Percentiles rank a stretch among this genome's conserved stretches.
phyloP scores from a whole-genome alignment of 495 filamentous ascomycete genomes.

The Talaromyces stipitatus region DNA sequence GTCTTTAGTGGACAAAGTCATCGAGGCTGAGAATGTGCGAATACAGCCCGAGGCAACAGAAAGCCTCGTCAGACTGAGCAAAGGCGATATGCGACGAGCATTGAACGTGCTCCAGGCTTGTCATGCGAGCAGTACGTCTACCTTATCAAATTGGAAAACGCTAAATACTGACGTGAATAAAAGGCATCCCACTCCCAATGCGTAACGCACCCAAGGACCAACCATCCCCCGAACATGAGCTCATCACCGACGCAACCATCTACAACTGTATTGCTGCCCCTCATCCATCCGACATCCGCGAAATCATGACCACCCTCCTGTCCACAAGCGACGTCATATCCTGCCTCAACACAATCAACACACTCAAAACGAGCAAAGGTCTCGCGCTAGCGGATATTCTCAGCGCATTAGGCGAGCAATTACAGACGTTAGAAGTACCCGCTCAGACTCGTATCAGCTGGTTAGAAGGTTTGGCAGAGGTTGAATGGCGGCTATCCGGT shows the following conservation, averaged over 20 bases:
- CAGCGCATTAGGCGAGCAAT: constrained; percentile 71
- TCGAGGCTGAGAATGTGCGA: constrained; percentile 77
- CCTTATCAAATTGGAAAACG: constrained; percentile 1
- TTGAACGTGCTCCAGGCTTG: constrained; percentile 96
- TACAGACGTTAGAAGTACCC: constrained; percentile 77
- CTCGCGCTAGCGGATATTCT: constrained; percentile 91
- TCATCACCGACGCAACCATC: constrained; percentile 84
- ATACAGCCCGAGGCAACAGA: constrained; percentile 73
- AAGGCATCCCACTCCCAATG: constrained; percentile 63
- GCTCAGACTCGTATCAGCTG: constrained; percentile 81
- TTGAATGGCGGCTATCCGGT: constrained; percentile 84
- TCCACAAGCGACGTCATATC: constrained; percentile 76
- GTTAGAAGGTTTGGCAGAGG: constrained; percentile 85
- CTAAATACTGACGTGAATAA: constrained; percentile 1
- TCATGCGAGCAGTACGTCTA: constrained; percentile 69
- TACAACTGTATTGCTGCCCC: constrained; percentile 97
- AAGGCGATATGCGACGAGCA: constrained; percentile 93
- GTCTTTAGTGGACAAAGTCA: constrained; percentile 77
- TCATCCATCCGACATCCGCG: constrained; percentile 78
- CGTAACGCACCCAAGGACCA: constrained; percentile 53
- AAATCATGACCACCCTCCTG: constrained; percentile 77
- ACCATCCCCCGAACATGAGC: constrained; percentile 51
- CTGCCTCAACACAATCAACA: constrained; percentile 78
- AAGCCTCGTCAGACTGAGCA: constrained; percentile 77
- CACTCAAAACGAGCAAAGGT: constrained; percentile 78